Evolutionary conservation across 2,329 filamentous ascomycete species (phyloP), one percentile per base, ranked within the genome.

Genomic region (Tothia fuscella): DNA sequence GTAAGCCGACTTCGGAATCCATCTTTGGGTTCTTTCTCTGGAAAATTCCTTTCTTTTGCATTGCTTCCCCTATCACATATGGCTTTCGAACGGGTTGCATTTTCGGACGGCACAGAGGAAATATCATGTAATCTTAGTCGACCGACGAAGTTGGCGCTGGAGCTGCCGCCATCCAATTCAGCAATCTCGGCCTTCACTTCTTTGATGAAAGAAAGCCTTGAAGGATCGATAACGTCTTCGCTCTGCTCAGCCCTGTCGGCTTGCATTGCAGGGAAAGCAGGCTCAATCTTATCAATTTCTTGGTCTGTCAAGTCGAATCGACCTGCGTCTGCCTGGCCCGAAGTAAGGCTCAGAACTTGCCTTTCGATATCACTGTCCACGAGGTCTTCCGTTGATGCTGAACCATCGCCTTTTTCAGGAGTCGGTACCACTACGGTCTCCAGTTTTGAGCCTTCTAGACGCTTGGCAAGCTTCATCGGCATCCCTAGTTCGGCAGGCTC

Each of bases 401-500:
- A 30, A 14, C 14, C 10, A 29, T 29, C 26, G 10, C 14, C 26
- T 10, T 10, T 29, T 29, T 29, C 26, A 14, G 10, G 10, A 29
- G 26, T n/a, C n/a, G n/a, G n/a, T n/a, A n/a, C n/a, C n/a, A n/a
- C n/a, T n/a, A n/a, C n/a, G n/a, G n/a, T n/a, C 22, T 37, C 51
- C 10, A 51, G 42, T 29, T 56, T 44, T 24, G 52, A 47, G 28
- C 48, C 51, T 16, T 56, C 50, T 10, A 47, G 36, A 6, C 51
- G 26, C 19, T 17, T 14, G 69, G 67, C 13, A 25, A 78, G 54
- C 13, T 69, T 63, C 41, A 88, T 81, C 0, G 80, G 78, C 19
- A 72, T 52, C 32, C 78, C 68, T 4, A 78, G 64, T 53, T 93
- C 87, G 3, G 74, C 78, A 50, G 76, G 71, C 13, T 71, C 68